These are phyloP conservation scores for Vitis hybrid DNA, from an alignment of 177 flowering plant species.

Conservation along the genomic window DNA sequence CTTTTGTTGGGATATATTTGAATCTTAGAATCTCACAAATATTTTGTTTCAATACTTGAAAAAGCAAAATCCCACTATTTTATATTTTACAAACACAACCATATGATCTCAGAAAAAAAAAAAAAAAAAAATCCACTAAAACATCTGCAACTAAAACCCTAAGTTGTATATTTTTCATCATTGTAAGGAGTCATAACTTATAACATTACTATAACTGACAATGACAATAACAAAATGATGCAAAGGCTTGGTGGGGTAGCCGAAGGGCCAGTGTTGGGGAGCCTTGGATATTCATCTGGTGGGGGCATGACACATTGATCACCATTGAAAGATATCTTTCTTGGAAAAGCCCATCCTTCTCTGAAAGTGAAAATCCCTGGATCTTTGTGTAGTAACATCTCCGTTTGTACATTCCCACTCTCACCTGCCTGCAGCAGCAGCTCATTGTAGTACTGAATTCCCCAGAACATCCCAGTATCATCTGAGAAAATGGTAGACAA, in stretches of 20 bases:
- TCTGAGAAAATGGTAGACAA: slow-evolving; percentile 32
- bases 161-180: too few relatives aligned
- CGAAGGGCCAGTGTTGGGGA: slow-evolving; percentile 43
- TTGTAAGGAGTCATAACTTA: background rate
- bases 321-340: slow-evolving; percentile 47
- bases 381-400: slow-evolving; percentile 66
- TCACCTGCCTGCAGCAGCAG: slow-evolving; percentile 58
- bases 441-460: slow-evolving; percentile 67
- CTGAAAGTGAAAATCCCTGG: slow-evolving; percentile 53
- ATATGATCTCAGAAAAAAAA: too few relatives aligned
- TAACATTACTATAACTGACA: slow-evolving; percentile 11
- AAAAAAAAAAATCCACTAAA: too few relatives aligned
- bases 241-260: slow-evolving; percentile 5
- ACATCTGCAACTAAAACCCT: too few relatives aligned
- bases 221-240: background rate
- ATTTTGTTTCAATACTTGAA: too few relatives aligned
- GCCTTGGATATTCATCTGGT: slow-evolving; percentile 68
- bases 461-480: slow-evolving; percentile 86
- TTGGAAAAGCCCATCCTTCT: slow-evolving; percentile 79
- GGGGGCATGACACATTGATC: slow-evolving; percentile 83
- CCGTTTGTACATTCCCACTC: slow-evolving; percentile 70
- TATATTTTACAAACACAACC: too few relatives aligned
- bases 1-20: too few relatives aligned
- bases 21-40: too few relatives aligned
- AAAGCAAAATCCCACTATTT: too few relatives aligned